Evolutionary conservation across 2,329 filamentous ascomycete species (phyloP).

Genomic region (Phialemonium atrogriseum): DNA sequence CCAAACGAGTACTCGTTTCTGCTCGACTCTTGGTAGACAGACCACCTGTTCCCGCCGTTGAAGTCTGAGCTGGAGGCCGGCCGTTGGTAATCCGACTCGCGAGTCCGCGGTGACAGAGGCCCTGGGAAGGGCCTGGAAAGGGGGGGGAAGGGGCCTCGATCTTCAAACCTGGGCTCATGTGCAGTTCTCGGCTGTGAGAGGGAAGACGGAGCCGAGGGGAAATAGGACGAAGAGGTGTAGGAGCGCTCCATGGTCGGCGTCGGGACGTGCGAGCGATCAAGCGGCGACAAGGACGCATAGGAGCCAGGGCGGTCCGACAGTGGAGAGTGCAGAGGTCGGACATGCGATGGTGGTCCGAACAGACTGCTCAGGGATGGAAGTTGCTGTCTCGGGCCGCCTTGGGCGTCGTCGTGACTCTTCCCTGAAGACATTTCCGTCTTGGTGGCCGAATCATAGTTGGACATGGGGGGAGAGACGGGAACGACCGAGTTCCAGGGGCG

Average conservation of each 20-base stretch:
- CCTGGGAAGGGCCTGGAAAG: slow-evolving; percentile 28
- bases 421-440: slow-evolving; percentile 34
- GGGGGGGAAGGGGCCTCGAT: slow-evolving; percentile 28
- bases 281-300: slow-evolving; percentile 34
- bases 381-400: slow-evolving; percentile 32
- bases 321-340: slow-evolving; percentile 36
- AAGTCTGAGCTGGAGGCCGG: slow-evolving; percentile 27
- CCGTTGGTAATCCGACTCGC: slow-evolving; percentile 27
- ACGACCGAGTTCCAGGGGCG: slow-evolving; percentile 33
- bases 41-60: slow-evolving; percentile 28
- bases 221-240: slow-evolving; percentile 36
- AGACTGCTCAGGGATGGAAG: slow-evolving; percentile 50
- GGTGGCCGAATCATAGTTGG: slow-evolving; percentile 43
- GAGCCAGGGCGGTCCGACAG: slow-evolving; percentile 35
- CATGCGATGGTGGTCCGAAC: slow-evolving; percentile 39
- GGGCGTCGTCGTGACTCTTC: slow-evolving; percentile 27
- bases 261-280: slow-evolving; percentile 36
- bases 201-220: slow-evolving; percentile 30
- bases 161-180: slow-evolving; percentile 36
- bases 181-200: slow-evolving; percentile 35
- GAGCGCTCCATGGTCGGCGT: slow-evolving; percentile 27
- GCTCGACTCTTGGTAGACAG: slow-evolving; percentile 28
- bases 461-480: slow-evolving; percentile 48
- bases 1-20: slow-evolving; percentile 38
- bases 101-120: slow-evolving; percentile 35